Evolutionary conservation across 2,329 filamentous ascomycete genomes (phyloP), one percentile per base, ranked within the genome.

Genomic region (Colletotrichum gloeosporioides): DNA sequence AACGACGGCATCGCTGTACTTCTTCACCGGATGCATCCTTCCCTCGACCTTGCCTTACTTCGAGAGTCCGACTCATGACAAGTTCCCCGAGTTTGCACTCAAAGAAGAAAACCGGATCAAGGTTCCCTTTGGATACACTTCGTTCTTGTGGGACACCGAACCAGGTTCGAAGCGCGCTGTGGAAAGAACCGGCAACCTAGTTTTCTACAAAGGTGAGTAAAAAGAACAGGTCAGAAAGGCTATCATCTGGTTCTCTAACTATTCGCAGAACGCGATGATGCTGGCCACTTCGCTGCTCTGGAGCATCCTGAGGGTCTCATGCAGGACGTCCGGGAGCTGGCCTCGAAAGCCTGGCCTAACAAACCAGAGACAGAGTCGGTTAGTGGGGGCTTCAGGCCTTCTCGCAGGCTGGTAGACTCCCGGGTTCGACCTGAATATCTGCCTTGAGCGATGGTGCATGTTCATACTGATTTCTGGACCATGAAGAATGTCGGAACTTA

Each of bases 11-110:
- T 81, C 79, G 6, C 71, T 81, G 6, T 82, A 81, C 65, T 82
- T 78, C 69, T 79, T 82, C 25, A 81, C 79, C 0, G 70, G 78
- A 6, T 77, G 78, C 36, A 80, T 81, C 18, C 67, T 79, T 10
- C 79, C 80, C 3, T 80, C 80, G 15, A 74, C 68, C 22, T 65
- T 78, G 4, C 74, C 72, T 32, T 79, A 78, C 66, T 73, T 44
- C 9, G 75, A 80, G 49, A 77, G 77, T 39, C 73, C 76, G 2
- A 69, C 76, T 15, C 72, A 77, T 18, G 71, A 80, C 15, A 62
- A 77, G 29, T 77, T 79, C 34, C 55, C 74, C 6, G 61, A 75
- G 6, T 74, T 75, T 27, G 76, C 75, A n/a, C 68, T 68, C 18
- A 29, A 57, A 25, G 68, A 76, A 10, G 78, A 78, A 29, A 76